Evolutionary conservation across 2,329 filamentous ascomycete genomes (phyloP), one percentile per base, ranked within the genome.

Genomic region (Paracoccidioides lutzii): DNA sequence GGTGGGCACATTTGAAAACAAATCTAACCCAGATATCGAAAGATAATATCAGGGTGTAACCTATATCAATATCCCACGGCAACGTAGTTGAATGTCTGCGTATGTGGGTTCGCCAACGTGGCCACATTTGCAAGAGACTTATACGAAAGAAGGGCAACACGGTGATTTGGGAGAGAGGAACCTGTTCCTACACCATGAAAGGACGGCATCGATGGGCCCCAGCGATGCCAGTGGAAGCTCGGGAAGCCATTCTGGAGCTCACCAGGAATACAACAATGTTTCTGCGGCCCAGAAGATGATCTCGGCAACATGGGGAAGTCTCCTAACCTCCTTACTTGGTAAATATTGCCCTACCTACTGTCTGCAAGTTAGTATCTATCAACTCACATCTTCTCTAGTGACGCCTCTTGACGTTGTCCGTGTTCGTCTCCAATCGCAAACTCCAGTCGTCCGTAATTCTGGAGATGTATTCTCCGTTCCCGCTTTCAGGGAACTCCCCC

Each of bases 371-470:
- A 8, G n/a, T 22, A 49, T 49, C 22, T 6, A 10, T 14, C 52
- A 53, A 42, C 38, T 52, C n/a, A 52, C 41, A 43, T n/a, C 32
- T 9, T 54, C 35, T 60, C 51, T 62, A 94, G 91, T 95, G 37
- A 98, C 93, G 4, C 93, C 93, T 49, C 84, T 98, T 53, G 93
- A 98, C 67, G 93, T 98, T 59, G 93, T 98, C 59, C 88, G 93
- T 59, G 89, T 98, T 49, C 89, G 93, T 59, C 78, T 95, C 54
- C 93, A 98, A 72, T 91, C 93, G 1, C 91, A 97, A 74, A 76
- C 77, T 45, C 66, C 73, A 54, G 71, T 78, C 59, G 66, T 70
- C 66, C 75, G 80, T 64, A 68, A 59, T 60, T 52, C 59, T 45
- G 59, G 60, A 52, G 51, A 60, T 53, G 65, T 73, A 79, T 67